A percentile compares a stretch with the other conserved stretches of the same genome.
Conservation (phyloP, 495 filamentous ascomycete species). For the Neurospora sp. region DNA sequence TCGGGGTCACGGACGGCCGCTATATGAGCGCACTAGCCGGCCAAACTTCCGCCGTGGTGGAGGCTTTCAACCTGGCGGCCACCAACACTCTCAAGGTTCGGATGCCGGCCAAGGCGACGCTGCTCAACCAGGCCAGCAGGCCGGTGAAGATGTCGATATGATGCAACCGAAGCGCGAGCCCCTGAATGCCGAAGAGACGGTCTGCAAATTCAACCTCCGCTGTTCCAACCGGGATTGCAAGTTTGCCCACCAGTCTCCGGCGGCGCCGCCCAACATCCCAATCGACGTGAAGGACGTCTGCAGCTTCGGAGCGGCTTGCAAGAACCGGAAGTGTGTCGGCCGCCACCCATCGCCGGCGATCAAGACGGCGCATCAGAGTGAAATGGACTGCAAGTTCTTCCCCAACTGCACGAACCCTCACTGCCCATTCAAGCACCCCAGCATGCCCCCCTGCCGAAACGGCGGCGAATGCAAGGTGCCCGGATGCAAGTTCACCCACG, state of each 20-base stretch:
- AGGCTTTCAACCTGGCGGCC: constrained; percentile 23
- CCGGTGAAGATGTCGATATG: constrained; percentile 42
- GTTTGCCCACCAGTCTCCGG: constrained; percentile 90
- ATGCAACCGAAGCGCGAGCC: constrained; percentile 35
- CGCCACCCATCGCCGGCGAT: constrained; percentile 87
- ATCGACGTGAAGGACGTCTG: constrained; percentile 76
- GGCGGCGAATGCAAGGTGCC: constrained; percentile 79
- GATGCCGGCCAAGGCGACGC: constrained; percentile 19
- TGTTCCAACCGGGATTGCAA: constrained; percentile 85
- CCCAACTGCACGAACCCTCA: constrained; percentile 82
- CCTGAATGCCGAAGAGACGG: constrained; percentile 46
- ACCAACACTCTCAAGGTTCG: constrained; percentile 11
- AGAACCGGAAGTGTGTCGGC: constrained; percentile 86
- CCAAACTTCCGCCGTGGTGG: constrained; percentile 26
- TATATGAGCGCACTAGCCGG: constrained; percentile 61
- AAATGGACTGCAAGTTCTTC: constrained; percentile 88
- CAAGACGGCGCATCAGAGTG: constrained; percentile 62
- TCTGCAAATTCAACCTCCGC: constrained; percentile 78
- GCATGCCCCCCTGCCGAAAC: constrained; percentile 71
- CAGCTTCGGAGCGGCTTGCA: constrained; percentile 80
- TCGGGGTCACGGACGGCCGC: constrained; percentile 46
- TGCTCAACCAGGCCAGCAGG: constrained; percentile 15
- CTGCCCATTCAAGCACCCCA: constrained; percentile 84
- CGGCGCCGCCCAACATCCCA: constrained; percentile 64
- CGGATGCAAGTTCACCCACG: constrained; percentile 85